Base-by-base conservation (phyloP, 2,329 filamentous ascomycete genomes). In the Coniochaeta hoffmannii region DNA sequence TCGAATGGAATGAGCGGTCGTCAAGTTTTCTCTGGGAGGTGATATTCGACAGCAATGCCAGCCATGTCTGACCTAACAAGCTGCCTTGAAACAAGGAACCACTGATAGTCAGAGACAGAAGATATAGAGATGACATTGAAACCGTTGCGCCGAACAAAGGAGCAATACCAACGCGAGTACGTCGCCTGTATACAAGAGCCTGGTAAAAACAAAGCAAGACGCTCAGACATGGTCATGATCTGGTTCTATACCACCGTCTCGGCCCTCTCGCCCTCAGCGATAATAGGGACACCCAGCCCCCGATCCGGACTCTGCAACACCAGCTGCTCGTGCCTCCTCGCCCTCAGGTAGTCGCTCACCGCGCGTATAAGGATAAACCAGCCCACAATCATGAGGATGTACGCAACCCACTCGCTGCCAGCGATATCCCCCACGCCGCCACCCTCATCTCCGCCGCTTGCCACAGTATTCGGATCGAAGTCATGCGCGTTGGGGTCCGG, bases 361-460 rank as follows among this genome's bases (percentile, higher is more conserved):
- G 91, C 87, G 71, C 92, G 84, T 67, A 99, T 97, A 59, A 99
- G 76, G 59, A 99, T 91, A 67, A 97, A 97, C 94, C 94, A 99
- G 5, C 94, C 94, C 1, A 96, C 87, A 66, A 99, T 89, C 94
- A 99, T 99, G 50, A 99, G 73, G 15, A 89, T 77, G 65, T 97
- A 99, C 11, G 91, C 89, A 60, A 96, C 77, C 90, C 90, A 97
- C 68, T 97, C 92, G 60, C 81, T 87, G 53, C 86, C 87, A 6
- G 80, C 82, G 41, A 96, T 82, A 34, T 83, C 80, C 7, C 75
- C 71, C 10, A 78, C 60, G 56, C 69, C 63, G 41, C 74, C 62
- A 59, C 69, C 63, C 53, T 68, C 63, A 54, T 66, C 63, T 54
- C 63, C 63, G 22, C 58, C 58, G 11, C 53, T 76, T 3, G 76